Percentiles rank a stretch among this genome's conserved stretches.
phyloP scores from a whole-genome alignment of 2,329 filamentous ascomycete species.

The Diaporthe sp. region DNA sequence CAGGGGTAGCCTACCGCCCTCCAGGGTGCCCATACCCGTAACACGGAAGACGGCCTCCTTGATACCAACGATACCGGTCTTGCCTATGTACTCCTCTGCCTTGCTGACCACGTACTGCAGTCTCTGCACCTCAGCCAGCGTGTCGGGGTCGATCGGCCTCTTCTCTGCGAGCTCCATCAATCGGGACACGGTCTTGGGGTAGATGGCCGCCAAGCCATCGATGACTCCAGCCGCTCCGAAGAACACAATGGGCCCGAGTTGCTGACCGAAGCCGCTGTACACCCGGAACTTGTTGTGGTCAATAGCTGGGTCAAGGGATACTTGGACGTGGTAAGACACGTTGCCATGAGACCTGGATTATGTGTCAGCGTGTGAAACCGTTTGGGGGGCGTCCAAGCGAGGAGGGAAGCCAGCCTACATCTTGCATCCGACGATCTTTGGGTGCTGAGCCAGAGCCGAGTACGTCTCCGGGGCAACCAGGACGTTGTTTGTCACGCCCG shows the following conservation, averaged over 20 bases:
- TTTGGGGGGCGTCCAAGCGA: no score
- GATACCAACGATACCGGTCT: constrained; percentile 73
- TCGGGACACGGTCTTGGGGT: constrained; percentile 71
- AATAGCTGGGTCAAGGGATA: constrained; percentile 72
- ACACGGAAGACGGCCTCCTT: constrained; percentile 72
- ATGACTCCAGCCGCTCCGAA: constrained; percentile 76
- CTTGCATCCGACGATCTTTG: constrained; percentile 78
- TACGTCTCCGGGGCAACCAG: constrained; percentile 71
- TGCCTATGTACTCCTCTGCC: constrained; percentile 73
- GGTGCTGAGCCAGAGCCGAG: constrained; percentile 68
- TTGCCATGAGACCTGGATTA: constrained; percentile 68
- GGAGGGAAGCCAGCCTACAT: constrained; percentile 53
- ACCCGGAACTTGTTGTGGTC: constrained; percentile 72
- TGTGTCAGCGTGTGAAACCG: background rate
- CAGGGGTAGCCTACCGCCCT: constrained; percentile 71
- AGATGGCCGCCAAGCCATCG: constrained; percentile 75
- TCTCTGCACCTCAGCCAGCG: constrained; percentile 65
- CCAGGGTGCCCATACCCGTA: constrained; percentile 68
- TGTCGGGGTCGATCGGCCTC: constrained; percentile 46
- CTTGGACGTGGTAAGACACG: constrained; percentile 73
- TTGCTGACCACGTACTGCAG: constrained; percentile 73
- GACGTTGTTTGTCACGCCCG: constrained; percentile 75
- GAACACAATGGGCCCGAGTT: constrained; percentile 73
- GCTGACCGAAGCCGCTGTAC: constrained; percentile 76
- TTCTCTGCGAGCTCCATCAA: constrained; percentile 64